Base-by-base conservation (phyloP, 192 early-diverging fungal genomes). In the Coemansia sp. region DNA sequence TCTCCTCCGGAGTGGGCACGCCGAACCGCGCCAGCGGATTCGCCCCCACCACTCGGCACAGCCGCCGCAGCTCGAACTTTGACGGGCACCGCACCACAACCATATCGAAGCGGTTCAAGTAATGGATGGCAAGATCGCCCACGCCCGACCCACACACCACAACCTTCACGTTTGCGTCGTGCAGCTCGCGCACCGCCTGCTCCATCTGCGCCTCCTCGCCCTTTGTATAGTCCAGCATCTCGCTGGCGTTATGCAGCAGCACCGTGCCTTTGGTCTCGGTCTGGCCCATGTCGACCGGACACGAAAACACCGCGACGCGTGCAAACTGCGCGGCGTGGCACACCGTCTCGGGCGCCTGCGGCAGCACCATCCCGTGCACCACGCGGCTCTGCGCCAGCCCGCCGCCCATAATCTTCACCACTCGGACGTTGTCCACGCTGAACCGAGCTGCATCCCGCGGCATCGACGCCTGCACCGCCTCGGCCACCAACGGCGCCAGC, bases 261-360 rank as follows among this genome's bases (percentile, higher is more conserved):
- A 98, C 96, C 15, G 96, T 98, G 53, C 96, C 96, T 88, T 98
- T 98, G 44, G 96, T 98, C 76, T 98, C 96, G 25, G 96, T 98
- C 76, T 93, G 87, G 7, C 90, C 82, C 52, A 94, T 87, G 73
- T 98, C 96, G 51, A 98, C 84, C 9, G 92, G 87, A 75, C 93
- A 98, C 14, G 92, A 88, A 73, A 94, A 98, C 65, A 98, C 89
- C 42, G 92, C 96, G 26, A 98, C 87, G 83, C 94, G 93, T 60
- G 93, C 95, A 69, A 92, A 89, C 42, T 71, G 80, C n/a, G 86
- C 93, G 36, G 83, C 79, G 10, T 82, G 84, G 49, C 86, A 62
- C 36, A 83, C 75, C 63, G 90, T 89, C 74, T 96, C 96, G 24
- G 94, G 89, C 64, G 92, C 87, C 46, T 93, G 84, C 23, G 93